Base-by-base conservation (phyloP, 768 basidiomycete species). In the Lanmaoa pseudosensibilis region DNA sequence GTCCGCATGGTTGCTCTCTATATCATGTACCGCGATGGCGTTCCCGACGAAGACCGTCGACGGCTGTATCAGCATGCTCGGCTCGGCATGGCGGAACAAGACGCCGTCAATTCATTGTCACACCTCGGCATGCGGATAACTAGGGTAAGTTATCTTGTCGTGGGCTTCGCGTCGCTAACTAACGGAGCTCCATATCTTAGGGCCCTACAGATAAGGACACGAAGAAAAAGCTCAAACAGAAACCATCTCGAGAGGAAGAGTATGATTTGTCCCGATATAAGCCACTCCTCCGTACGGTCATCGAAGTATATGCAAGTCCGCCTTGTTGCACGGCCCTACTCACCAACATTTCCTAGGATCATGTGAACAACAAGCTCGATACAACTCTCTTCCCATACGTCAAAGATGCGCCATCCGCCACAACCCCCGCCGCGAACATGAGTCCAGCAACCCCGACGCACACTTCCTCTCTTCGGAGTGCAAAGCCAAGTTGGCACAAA, bases 11-110 rank as follows among this genome's bases (percentile, higher is more conserved):
- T 99, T 56, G 92, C 96, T 18, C 78, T 98, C 30, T 99, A 98
- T 69, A 92, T 98, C 63, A 87, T 96, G 70, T 82, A 87, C 71
- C 87, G 95, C 30, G 97, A 98, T 65, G 97, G 97, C 38, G 96
- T 98, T 19, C 94, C 97, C n/a, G 95, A 98, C 50, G 97, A 98
- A 68, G 97, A 99, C 73, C 86, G 92, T 53, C 84, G 95, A 57
- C 80, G 97, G 55, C 73, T 99, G 55, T 98, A 94, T 71, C 94
- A 98, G 68, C 97, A 99, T 69, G 97, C 96, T 19, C 81, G 92
- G 43, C 75, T 99, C 40, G 83, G 85, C 5, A 73, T 95, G 54
- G 80, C 91, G 5, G 96, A 99, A 65, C 93, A 96, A 73, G 97
- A 98, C 66, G 92, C 93, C 27, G 80, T 98, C 41, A 96, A 97